Conservation (phyloP, 768 basidiomycete species). For the Fomitopsis pulvina region DNA sequence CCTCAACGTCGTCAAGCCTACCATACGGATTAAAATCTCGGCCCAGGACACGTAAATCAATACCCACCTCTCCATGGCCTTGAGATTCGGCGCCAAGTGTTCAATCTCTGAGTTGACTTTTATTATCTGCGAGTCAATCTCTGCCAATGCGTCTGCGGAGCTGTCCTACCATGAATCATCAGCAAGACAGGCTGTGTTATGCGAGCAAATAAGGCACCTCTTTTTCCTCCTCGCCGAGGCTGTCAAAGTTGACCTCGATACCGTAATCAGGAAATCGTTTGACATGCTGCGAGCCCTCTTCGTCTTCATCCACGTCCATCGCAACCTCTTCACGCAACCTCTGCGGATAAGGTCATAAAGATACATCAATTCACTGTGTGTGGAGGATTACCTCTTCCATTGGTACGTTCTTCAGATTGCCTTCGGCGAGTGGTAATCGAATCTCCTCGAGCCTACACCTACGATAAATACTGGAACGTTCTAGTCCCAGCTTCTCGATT, state of each 20-base stretch:
- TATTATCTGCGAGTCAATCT: constrained; percentile 66
- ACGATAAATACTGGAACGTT: constrained; percentile 81
- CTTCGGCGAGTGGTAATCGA: constrained; percentile 66
- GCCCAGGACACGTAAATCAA: background rate
- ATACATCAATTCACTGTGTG: background rate
- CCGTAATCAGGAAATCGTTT: constrained; percentile 76
- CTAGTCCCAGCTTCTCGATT: constrained; percentile 81
- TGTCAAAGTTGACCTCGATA: constrained; percentile 81
- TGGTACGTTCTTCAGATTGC: constrained; percentile 79
- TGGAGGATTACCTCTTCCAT: constrained; percentile 77
- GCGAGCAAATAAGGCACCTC: constrained; percentile 36
- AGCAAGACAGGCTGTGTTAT: background rate
- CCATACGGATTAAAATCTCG: background rate
- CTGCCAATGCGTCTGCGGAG: constrained; percentile 54
- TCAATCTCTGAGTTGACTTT: constrained; percentile 80
- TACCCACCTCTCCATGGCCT: constrained; percentile 82
- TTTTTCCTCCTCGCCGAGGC: constrained; percentile 67
- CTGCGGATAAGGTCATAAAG: constrained; percentile 26
- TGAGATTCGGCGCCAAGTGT: constrained; percentile 93
- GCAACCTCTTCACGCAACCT: constrained; percentile 78
- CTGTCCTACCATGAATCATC: constrained; percentile 40
- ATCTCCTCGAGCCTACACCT: constrained; percentile 94
- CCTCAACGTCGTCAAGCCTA: constrained; percentile 79
- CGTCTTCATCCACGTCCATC: constrained; percentile 91
- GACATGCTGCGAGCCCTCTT: constrained; percentile 69